phyloP scores from a whole-genome alignment of 805 yeast species.

The Candida endomychidarum region DNA sequence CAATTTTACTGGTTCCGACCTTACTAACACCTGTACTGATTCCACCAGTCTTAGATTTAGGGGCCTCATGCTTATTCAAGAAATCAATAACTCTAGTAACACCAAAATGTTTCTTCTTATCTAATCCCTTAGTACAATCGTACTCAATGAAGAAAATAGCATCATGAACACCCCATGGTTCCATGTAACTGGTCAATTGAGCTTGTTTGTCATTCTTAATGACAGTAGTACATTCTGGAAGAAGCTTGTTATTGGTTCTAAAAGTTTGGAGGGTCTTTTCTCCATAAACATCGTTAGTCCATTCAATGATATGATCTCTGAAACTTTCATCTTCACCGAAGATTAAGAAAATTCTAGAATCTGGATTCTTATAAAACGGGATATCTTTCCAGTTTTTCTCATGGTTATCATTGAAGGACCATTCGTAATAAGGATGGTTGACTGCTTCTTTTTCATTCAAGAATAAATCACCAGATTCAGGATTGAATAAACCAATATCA shows the following conservation, averaged over 20 bases:
- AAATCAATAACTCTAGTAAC: slow-evolving; percentile 16
- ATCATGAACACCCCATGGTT: slow-evolving; percentile 42
- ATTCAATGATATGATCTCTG: slow-evolving; percentile 38
- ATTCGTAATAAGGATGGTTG: slow-evolving; percentile 13
- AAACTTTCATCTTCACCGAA: slow-evolving; percentile 43
- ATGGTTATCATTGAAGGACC: slow-evolving; percentile 11
- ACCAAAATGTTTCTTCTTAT: slow-evolving; percentile 8
- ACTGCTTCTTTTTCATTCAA: slow-evolving; percentile 5
- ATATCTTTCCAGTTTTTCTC: slow-evolving; percentile 28
- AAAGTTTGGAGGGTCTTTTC: slow-evolving; percentile 13
- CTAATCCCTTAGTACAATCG: slow-evolving; percentile 10
- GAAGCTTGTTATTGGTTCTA: slow-evolving; percentile 14
- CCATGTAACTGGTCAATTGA: slow-evolving; percentile 24
- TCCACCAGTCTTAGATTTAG: too few species aligned
- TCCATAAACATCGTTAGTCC: slow-evolving; percentile 36
- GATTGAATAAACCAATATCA: slow-evolving; percentile 13
- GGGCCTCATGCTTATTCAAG: too few species aligned
- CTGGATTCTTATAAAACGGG: slow-evolving; percentile 26
- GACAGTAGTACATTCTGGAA: slow-evolving; percentile 17
- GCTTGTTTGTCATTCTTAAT: slow-evolving; percentile 17
- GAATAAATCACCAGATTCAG: slow-evolving; percentile 3
- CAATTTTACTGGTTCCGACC: too few species aligned
- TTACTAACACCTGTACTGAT: too few species aligned
- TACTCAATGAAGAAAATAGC: slow-evolving; percentile 27
- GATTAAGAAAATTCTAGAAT: slow-evolving; percentile 29